Evolutionary conservation across 2,329 filamentous ascomycete species (phyloP), one percentile per base, ranked within the genome.

Genomic region (Colletotrichum costaricense): DNA sequence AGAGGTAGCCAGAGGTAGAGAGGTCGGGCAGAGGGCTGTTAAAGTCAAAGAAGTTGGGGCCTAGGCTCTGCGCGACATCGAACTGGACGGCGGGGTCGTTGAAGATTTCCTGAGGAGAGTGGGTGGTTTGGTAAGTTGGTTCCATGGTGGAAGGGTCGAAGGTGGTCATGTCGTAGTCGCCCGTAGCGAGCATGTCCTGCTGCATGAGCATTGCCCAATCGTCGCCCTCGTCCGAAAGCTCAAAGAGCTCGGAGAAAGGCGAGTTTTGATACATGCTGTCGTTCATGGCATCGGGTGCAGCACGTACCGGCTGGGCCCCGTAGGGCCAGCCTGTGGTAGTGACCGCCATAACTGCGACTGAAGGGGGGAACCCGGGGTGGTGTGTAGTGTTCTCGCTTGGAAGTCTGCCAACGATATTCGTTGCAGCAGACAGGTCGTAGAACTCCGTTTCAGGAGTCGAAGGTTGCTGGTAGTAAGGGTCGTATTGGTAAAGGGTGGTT

Each of bases 161-260:
- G 57, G 52, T 22, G 60, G 54, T 24, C 63, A 73, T 65, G 42
- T 58, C 54, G 28, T 71, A 68, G 60, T 55, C 68, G 57, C 72
- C 62, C 12, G 66, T 56, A 60, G 67, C 46, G 64, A 65, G 54
- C 58, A 60, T 69, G 26, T 74, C 72, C 14, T 74, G 69, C 46
- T 72, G 52, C 5, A 74, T 73, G 30, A 68, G 65, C 12, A 73
- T 57, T 49, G 71, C 46, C 71, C 67, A 73, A 35, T 72, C 63
- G 22, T 64, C 60, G 55, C 54, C 55, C 60, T 71, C 71, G 28
- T 66, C 71, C 56, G 71, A 35, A 12, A 42, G 26, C 14, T 73
- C 71, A 12, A n/a, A 66, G 56, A 73, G 67, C 9, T 73, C 71
- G 67, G 67, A 71, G 67, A 73, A 55, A 38, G 71, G 71, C n/a